A percentile compares a stretch with the other conserved stretches of the same genome.
Conservation (phyloP, 2,329 filamentous ascomycete genomes). For the Akanthomyces uredinophilus region DNA sequence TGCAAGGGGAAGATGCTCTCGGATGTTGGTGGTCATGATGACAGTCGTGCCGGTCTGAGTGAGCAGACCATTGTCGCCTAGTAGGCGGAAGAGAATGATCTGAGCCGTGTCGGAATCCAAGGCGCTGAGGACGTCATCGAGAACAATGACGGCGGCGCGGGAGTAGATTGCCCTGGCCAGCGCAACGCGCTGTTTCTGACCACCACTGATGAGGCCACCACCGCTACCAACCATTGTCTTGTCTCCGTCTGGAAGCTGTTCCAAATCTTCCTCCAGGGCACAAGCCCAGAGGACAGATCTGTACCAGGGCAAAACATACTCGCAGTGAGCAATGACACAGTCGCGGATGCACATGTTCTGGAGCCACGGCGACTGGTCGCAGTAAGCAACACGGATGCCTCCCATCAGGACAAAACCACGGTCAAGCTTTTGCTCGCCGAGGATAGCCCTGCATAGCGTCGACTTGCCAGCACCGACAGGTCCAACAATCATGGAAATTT, state of each 20-base stretch:
- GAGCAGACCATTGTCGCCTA: constrained; percentile 18
- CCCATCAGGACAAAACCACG: constrained; percentile 16
- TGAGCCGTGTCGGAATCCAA: constrained; percentile 14
- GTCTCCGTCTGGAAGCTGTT: constrained; percentile 8
- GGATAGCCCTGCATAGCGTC: constrained; percentile 18
- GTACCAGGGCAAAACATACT: constrained; percentile 12
- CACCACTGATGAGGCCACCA: constrained; percentile 19
- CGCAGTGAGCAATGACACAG: constrained; percentile 9
- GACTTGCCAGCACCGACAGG: constrained; percentile 20
- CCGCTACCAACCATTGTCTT: constrained; percentile 16
- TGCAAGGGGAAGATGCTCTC: constrained; percentile 11
- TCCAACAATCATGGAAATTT: constrained; percentile 25
- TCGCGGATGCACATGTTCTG: constrained; percentile 13
- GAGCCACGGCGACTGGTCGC: constrained; percentile 14
- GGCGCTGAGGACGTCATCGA: constrained; percentile 57
- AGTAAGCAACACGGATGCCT: constrained; percentile 15
- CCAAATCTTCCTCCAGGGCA: constrained; percentile 38
- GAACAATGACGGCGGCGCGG: constrained; percentile 77
- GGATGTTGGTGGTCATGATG: constrained; percentile 15
- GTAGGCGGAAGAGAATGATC: constrained; percentile 15
- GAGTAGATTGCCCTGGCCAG: constrained; percentile 87
- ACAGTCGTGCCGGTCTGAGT: constrained; percentile 18
- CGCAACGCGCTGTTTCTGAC: constrained; percentile 23
- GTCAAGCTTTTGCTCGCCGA: constrained; percentile 18
- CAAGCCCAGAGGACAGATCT: constrained; percentile 11